Evolutionary conservation across 257 asterid genomes (phyloP).

Genomic region (Thymus mandschuricus): DNA sequence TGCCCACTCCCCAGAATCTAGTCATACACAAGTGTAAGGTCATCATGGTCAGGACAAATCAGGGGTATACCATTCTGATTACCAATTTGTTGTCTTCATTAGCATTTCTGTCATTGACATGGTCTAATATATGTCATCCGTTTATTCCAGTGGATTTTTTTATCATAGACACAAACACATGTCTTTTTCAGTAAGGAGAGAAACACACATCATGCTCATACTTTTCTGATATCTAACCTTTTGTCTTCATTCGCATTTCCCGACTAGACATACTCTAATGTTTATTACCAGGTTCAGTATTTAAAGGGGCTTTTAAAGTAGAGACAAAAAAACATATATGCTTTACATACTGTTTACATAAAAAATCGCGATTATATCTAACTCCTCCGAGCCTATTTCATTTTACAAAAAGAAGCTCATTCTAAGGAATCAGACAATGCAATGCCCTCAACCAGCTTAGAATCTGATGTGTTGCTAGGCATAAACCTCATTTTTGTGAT

Average conservation of each 20-base stretch:
- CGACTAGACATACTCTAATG: no score
- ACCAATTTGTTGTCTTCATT: constrained; percentile 7
- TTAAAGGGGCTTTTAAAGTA: background rate
- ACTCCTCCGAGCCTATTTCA: background rate
- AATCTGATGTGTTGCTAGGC: background rate
- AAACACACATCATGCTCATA: background rate
- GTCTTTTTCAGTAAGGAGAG: background rate
- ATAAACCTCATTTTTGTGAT: constrained; percentile 22
- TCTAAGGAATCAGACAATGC: constrained; percentile 7
- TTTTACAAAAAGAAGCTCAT: constrained; percentile 14
- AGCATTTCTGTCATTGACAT: background rate
- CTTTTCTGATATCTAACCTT: background rate
- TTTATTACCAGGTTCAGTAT: background rate
- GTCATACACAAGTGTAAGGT: constrained; percentile 3
- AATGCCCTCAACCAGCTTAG: background rate
- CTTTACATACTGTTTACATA: background rate
- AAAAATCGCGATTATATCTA: background rate
- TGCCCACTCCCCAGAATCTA: constrained; percentile 6
- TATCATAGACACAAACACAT: background rate
- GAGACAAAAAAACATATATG: background rate
- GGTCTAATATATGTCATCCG: constrained; percentile 6
- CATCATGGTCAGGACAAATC: constrained; percentile 5
- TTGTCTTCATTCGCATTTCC: no score
- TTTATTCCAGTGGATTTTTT: constrained; percentile 5
- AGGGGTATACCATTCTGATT: constrained; percentile 6